These are phyloP conservation scores for Fusarium palustre DNA, from an alignment of 2,329 filamentous ascomycete species.

Conservation along the genomic window DNA sequence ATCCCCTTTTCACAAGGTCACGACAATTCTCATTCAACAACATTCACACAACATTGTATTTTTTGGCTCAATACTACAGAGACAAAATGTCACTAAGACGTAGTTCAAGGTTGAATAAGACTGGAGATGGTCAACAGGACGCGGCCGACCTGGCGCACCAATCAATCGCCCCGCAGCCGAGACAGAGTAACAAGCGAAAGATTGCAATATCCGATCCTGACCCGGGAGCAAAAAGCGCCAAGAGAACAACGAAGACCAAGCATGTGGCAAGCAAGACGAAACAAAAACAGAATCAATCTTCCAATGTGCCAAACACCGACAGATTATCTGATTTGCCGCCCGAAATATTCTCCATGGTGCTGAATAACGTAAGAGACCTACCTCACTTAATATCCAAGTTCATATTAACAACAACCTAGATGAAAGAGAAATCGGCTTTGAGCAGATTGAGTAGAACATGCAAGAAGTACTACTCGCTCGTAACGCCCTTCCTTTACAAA, in stretches of 20 bases:
- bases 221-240: background rate
- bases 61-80: too few species aligned
- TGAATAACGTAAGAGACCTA: constrained; percentile 10
- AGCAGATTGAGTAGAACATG: constrained; percentile 25
- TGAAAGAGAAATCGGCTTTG: background rate
- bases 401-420: background rate
- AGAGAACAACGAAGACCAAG: background rate
- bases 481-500: constrained; percentile 24
- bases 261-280: background rate
- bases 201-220: background rate
- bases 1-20: background rate
- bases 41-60: background rate
- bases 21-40: background rate
- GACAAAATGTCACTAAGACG: constrained; percentile 18
- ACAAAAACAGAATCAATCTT: background rate
- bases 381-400: background rate
- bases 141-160: background rate
- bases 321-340: constrained; percentile 14
- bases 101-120: constrained; percentile 16
- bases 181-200: background rate
- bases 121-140: background rate
- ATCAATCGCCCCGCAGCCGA: background rate
- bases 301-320: background rate
- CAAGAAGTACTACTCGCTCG: constrained; percentile 23
- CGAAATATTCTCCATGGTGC: constrained; percentile 29